phyloP scores from a whole-genome alignment of 306 rosid genomes.

The Bauhinia variegata region DNA sequence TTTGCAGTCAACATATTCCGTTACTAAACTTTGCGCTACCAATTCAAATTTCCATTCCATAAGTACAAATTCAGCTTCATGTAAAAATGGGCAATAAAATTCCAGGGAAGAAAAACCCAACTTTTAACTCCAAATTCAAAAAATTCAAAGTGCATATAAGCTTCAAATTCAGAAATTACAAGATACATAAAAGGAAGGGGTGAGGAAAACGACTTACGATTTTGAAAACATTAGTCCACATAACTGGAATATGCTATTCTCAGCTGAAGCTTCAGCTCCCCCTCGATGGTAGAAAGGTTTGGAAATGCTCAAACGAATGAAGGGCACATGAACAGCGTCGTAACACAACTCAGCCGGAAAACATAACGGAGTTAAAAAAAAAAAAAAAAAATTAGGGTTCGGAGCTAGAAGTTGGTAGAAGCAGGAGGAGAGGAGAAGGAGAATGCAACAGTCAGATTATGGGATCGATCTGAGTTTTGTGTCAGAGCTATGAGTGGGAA shows the following conservation, averaged over 20 bases:
- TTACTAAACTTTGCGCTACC: neutral
- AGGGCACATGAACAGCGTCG: neutral
- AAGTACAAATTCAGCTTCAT: neutral
- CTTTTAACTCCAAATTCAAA: conserved; percentile 10
- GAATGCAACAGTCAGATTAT: too few relatives aligned
- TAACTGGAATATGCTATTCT: conserved; percentile 22
- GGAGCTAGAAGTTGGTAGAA: neutral
- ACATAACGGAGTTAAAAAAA: conserved; percentile 15
- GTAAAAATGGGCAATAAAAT: neutral
- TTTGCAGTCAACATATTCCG: neutral
- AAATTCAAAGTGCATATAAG: neutral
- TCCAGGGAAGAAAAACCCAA: conserved; percentile 1
- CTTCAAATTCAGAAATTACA: neutral
- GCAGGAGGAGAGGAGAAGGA: too few relatives aligned
- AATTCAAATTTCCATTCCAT: neutral
- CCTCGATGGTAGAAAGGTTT: neutral
- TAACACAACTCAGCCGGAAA: neutral
- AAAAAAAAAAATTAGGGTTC: conserved; percentile 45
- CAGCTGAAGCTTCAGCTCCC: neutral
- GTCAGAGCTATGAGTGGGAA: too few relatives aligned
- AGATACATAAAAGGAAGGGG: neutral
- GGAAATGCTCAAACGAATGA: neutral
- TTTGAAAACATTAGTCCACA: conserved; percentile 62
- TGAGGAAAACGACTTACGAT: conserved; percentile 39
- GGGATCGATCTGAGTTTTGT: too few relatives aligned